A percentile compares a stretch with the other conserved stretches of the same genome.
Conservation (phyloP, 1,284 basidiomycete genomes). For the Coniophora puteana region DNA sequence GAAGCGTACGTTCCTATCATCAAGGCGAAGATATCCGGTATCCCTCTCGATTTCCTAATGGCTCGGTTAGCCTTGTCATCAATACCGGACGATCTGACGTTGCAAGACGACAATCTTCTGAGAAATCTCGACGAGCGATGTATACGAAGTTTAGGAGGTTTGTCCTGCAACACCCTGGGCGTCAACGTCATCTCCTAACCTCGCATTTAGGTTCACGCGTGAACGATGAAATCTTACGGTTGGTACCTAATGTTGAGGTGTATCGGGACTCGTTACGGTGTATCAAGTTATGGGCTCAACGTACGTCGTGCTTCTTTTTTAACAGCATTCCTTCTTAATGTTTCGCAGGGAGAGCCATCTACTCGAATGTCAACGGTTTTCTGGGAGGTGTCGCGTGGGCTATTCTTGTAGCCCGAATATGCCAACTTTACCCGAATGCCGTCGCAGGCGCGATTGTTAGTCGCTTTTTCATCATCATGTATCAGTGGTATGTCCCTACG, state of each 20-base stretch:
- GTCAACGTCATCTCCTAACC: too few relatives aligned
- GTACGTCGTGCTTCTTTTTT: conserved; percentile 45
- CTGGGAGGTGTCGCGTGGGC: conserved; percentile 99
- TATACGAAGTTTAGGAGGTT: conserved; percentile 92
- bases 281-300: conserved; percentile 97
- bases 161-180: conserved; percentile 20
- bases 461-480: conserved; percentile 96
- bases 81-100: conserved; percentile 88
- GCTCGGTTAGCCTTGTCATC: conserved; percentile 79
- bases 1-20: conserved; percentile 97
- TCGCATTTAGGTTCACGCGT: conserved; percentile 81
- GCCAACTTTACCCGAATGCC: conserved; percentile 96
- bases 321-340: conserved; percentile 8
- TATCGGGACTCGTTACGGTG: conserved; percentile 94
- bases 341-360: conserved; percentile 83
- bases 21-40: conserved; percentile 87
- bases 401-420: conserved; percentile 96
- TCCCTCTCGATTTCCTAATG: conserved; percentile 94
- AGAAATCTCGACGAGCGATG: conserved; percentile 94
- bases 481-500: conserved; percentile 73
- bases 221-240: conserved; percentile 92
- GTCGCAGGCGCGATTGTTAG: conserved; percentile 94
- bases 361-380: conserved; percentile 98
- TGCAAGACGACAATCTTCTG: conserved; percentile 90
- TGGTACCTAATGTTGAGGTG: conserved; percentile 93